Base-by-base conservation (phyloP, 1,284 basidiomycete genomes). In the Testicularia cyperi region DNA sequence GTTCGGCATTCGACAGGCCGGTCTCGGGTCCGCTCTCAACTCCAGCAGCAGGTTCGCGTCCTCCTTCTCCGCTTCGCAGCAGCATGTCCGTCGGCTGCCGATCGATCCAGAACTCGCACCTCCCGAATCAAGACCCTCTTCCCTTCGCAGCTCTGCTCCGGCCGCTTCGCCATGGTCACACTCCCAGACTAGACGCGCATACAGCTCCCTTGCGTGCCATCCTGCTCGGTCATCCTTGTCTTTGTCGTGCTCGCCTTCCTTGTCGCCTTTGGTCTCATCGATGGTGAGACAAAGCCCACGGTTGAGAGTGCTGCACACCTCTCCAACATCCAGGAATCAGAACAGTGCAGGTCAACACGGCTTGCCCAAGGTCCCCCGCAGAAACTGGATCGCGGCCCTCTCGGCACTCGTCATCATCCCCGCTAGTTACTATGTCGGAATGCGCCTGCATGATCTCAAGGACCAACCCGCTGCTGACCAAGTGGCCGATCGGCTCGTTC, bases 301-400 rank as follows among this genome's bases (percentile, higher is more conserved):
- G n/a, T n/a, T n/a, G n/a, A n/a, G n/a, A n/a, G n/a, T n/a, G n/a
- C n/a, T n/a, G n/a, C n/a, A n/a, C n/a, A n/a, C n/a, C n/a, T n/a
- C n/a, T n/a, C n/a, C n/a, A n/a, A n/a, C n/a, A n/a, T n/a, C n/a
- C n/a, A n/a, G n/a, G n/a, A n/a, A n/a, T n/a, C n/a, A n/a, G n/a
- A n/a, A n/a, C n/a, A 10, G 19, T 6, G 33, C 33, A 7, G 19
- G 20, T 22, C 9, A 14, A 9, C 9, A 10, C 18, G 9, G 10
- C 10, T 8, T 18, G 16, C 9, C 8, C 10, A 9, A 14, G 8
- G 29, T 20, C 9, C 9, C 37, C 0, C 16, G 15, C 4, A 44
- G 60, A 3, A 63, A 57, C 39, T 63, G 60, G 60, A 47, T 63
- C 35, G 60, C 60, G 4, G 60, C 60, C 2, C 44, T 57, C 18